A percentile compares a stretch with the other conserved stretches of the same genome.
These are phyloP conservation scores for Clitopilus passeckerianus DNA, from an alignment of 768 basidiomycete species.

Conservation along the genomic window DNA sequence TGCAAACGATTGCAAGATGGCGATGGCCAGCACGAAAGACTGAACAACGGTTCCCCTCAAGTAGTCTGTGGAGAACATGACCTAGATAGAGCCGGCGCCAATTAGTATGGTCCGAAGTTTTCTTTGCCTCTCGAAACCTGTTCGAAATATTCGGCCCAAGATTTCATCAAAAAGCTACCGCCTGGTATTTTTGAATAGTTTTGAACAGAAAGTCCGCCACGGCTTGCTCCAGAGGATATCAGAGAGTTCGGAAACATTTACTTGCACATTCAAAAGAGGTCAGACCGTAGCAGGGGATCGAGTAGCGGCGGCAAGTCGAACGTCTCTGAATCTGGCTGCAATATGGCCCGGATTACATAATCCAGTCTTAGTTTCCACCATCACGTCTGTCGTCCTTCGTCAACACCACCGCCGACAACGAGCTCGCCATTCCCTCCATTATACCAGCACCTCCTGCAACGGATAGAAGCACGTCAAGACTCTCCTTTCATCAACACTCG, in stretches of 20 bases:
- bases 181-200: no score
- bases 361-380: not conserved
- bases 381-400: not conserved
- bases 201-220: no score
- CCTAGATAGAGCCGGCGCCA: no score
- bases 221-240: no score
- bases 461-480: not conserved
- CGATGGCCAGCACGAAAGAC: no score
- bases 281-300: not conserved
- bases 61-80: no score
- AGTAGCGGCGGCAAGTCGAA: not conserved
- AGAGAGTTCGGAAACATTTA: not conserved
- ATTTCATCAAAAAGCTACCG: no score
- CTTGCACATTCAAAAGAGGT: not conserved
- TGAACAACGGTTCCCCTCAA: no score
- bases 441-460: not conserved
- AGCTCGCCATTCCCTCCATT: not conserved
- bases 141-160: no score
- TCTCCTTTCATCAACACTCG: not conserved
- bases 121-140: no score
- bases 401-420: not conserved
- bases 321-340: not conserved
- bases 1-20: no score
- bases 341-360: not conserved
- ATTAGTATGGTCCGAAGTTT: no score